Evolutionary conservation across 768 basidiomycete species (phyloP).

Genomic region (Rhodotorula taiwanensis): DNA sequence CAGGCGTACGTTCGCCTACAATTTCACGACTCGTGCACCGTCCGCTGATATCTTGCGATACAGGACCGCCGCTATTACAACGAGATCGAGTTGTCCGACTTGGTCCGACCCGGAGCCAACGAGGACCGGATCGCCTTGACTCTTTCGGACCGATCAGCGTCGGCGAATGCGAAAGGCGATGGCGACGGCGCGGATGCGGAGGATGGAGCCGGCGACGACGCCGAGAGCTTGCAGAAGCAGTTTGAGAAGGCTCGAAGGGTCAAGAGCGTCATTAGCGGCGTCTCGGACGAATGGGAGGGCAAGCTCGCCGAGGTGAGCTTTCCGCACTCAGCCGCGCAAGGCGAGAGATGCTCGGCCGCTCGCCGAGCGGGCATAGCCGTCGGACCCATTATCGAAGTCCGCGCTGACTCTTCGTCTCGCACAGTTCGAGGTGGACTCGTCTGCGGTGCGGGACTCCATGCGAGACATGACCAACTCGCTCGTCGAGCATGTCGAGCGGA

Average conservation of each 20-base stretch:
- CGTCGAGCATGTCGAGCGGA: slow-evolving; percentile 9
- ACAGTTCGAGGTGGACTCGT: slow-evolving; percentile 63
- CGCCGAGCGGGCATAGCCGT: no score
- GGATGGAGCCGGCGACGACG: neutral
- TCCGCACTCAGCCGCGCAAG: no score
- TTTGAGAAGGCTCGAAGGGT: neutral
- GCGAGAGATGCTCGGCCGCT: no score
- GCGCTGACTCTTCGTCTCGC: neutral
- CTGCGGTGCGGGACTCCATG: slow-evolving; percentile 10
- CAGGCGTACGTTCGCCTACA: slow-evolving; percentile 27
- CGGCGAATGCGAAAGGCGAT: neutral
- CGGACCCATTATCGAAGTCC: no score
- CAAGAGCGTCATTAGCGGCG: slow-evolving; percentile 2
- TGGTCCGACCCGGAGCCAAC: neutral
- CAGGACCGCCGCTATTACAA: slow-evolving; percentile 33
- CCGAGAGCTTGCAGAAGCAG: neutral
- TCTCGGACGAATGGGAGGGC: slow-evolving; percentile 15
- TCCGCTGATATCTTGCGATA: neutral
- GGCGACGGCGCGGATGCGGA: neutral
- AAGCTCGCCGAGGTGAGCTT: slow-evolving; percentile 9
- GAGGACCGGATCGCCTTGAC: slow-evolving; percentile 16
- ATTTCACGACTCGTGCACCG: slow-evolving; percentile 41
- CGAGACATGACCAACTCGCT: slow-evolving; percentile 22
- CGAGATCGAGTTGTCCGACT: slow-evolving; percentile 27
- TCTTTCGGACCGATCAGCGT: neutral